Percentiles rank a stretch among this genome's conserved stretches.
phyloP scores from a whole-genome alignment of 495 filamentous ascomycete genomes.

The Penicillium silybi region DNA sequence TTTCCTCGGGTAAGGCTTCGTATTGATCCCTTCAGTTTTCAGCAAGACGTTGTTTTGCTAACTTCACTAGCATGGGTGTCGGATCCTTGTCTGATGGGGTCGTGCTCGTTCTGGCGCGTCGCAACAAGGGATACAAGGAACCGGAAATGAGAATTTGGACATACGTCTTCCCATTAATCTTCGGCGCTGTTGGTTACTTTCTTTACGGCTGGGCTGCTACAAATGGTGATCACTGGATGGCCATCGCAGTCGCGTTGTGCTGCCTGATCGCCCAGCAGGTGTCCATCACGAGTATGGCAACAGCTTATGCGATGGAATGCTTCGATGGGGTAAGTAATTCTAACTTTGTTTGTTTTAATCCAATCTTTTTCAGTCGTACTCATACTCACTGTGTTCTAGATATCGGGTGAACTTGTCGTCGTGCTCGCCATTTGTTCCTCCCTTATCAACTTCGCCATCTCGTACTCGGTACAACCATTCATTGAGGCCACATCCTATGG shows the following conservation, averaged over 20 bases:
- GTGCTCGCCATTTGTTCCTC: constrained; percentile 32
- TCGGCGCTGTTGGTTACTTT: constrained; percentile 29
- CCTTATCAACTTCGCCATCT: constrained; percentile 31
- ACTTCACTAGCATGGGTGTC: constrained; percentile 21
- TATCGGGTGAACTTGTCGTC: constrained; percentile 33
- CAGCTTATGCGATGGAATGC: constrained; percentile 39
- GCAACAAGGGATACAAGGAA: constrained; percentile 33
- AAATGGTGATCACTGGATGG: constrained; percentile 29
- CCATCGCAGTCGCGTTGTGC: constrained; percentile 28
- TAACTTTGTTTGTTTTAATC: neutral
- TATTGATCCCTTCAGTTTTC: neutral
- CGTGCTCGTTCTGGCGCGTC: constrained; percentile 24
- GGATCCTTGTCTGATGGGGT: constrained; percentile 30
- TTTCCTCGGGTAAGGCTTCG: constrained; percentile 24
- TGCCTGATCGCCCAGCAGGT: constrained; percentile 39
- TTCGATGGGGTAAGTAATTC: constrained; percentile 25
- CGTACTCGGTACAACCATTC: constrained; percentile 30
- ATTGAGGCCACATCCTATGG: constrained; percentile 29
- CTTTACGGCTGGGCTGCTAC: constrained; percentile 34
- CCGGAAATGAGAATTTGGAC: constrained; percentile 34
- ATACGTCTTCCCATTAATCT: constrained; percentile 22
- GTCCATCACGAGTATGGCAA: constrained; percentile 33
- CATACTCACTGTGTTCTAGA: constrained; percentile 5
- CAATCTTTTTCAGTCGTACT: neutral
- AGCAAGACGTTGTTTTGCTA: neutral